Conservation (phyloP, 2,329 filamentous ascomycete species). For the Xylariaceae sp. region DNA sequence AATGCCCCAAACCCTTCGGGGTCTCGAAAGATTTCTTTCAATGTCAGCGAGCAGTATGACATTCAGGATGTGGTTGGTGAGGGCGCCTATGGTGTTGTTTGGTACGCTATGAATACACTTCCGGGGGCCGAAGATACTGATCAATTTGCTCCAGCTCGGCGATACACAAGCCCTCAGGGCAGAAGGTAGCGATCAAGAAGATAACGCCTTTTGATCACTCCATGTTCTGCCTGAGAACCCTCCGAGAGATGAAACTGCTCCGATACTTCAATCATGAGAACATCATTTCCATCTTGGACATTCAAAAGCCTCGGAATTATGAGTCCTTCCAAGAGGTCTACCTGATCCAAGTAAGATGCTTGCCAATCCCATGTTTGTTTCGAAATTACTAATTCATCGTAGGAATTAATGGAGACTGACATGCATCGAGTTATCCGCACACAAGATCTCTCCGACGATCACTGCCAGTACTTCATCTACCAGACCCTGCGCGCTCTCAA, state of each 20-base stretch:
- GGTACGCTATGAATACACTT: slow-evolving; percentile 53
- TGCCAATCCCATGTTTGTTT: neutral
- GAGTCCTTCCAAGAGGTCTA: slow-evolving; percentile 97
- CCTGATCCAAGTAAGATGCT: slow-evolving; percentile 78
- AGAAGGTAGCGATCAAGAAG: slow-evolving; percentile 99
- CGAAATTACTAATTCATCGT: slow-evolving; percentile 14
- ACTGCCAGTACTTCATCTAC: slow-evolving; percentile 99
- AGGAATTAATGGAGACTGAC: slow-evolving; percentile 99
- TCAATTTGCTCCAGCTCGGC: slow-evolving; percentile 63
- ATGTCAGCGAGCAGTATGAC: slow-evolving; percentile 98
- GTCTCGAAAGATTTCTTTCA: slow-evolving; percentile 97
- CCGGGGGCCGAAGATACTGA: neutral
- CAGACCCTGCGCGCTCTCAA: slow-evolving; percentile 96
- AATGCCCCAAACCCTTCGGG: slow-evolving; percentile 55
- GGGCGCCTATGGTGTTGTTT: slow-evolving; percentile 96
- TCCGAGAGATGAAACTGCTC: slow-evolving; percentile 98
- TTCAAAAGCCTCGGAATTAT: slow-evolving; percentile 95
- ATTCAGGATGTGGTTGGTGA: slow-evolving; percentile 99
- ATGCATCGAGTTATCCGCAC: slow-evolving; percentile 99
- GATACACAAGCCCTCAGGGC: slow-evolving; percentile 93
- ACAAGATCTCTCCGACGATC: slow-evolving; percentile 96
- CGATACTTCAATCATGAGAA: slow-evolving; percentile 99
- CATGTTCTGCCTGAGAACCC: slow-evolving; percentile 94
- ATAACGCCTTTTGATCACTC: slow-evolving; percentile 99
- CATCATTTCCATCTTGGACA: slow-evolving; percentile 98